A percentile compares a stretch with the other conserved stretches of the same genome.
phyloP scores from a whole-genome alignment of 805 yeast genomes.

The Priceomyces fermenticarens region DNA sequence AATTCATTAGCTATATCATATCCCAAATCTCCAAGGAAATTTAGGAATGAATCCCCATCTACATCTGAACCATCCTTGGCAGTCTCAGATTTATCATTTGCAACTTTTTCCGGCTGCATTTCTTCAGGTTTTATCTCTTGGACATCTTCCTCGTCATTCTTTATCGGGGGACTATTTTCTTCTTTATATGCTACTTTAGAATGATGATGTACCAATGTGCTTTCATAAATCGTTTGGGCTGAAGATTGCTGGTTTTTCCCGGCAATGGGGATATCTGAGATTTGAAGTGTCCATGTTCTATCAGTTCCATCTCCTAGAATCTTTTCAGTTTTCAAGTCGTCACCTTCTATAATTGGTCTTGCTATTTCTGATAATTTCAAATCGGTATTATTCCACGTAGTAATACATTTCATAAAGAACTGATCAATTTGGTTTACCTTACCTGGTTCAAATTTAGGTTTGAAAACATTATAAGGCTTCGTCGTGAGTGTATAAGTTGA shows the following conservation, averaged over 20 bases:
- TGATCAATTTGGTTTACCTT: constrained; percentile 58
- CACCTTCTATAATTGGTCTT: constrained; percentile 20
- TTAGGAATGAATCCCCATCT: constrained; percentile 35
- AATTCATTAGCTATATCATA: constrained; percentile 62
- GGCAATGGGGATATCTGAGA: constrained; percentile 73
- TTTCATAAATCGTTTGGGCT: constrained; percentile 61
- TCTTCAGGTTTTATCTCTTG: constrained; percentile 1
- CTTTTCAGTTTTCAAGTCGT: constrained; percentile 23
- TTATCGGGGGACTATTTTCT: not conserved
- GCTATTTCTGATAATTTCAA: constrained; percentile 20
- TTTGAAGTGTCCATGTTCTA: constrained; percentile 58
- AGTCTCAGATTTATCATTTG: not conserved
- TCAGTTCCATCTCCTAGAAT: constrained; percentile 19
- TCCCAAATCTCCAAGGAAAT: constrained; percentile 61
- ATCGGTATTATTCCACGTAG: constrained; percentile 42
- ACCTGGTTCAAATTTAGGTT: constrained; percentile 53
- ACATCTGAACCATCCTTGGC: constrained; percentile 1
- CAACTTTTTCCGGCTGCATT: not conserved
- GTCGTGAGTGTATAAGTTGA: constrained; percentile 49
- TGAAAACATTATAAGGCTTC: constrained; percentile 49
- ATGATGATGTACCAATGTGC: constrained; percentile 51
- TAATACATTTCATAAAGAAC: constrained; percentile 47
- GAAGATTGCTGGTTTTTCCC: constrained; percentile 64
- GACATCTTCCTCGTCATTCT: constrained; percentile 6
- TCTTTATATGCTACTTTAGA: constrained; percentile 5